Conservation (phyloP, 1,139 yeast genomes). For the Hyphopichia pseudoburtonii region DNA sequence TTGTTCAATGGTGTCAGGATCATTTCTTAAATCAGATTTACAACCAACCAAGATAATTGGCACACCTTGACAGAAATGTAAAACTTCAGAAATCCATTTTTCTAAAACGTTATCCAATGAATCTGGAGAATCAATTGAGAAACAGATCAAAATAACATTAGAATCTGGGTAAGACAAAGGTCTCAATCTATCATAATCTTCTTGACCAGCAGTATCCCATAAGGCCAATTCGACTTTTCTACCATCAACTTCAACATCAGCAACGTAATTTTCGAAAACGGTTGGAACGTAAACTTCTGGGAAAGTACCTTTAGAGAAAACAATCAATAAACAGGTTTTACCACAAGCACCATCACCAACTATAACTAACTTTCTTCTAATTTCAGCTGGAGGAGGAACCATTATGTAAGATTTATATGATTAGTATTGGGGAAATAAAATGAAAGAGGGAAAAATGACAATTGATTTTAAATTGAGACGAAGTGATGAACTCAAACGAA, state of each 20-base stretch:
- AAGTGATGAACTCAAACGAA: background rate
- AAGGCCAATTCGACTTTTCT: conserved; percentile 91
- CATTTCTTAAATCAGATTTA: conserved; percentile 86
- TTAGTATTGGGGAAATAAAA: background rate
- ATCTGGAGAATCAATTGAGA: conserved; percentile 93
- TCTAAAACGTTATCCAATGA: conserved; percentile 97
- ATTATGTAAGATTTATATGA: conserved; percentile 21
- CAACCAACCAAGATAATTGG: conserved; percentile 94
- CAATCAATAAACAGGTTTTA: conserved; percentile 79
- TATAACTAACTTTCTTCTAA: conserved; percentile 77
- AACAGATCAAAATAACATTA: conserved; percentile 92
- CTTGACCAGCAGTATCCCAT: conserved; percentile 99
- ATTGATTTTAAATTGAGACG: background rate
- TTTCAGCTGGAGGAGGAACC: conserved; percentile 61
- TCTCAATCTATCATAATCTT: conserved; percentile 95
- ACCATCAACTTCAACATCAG: conserved; percentile 92
- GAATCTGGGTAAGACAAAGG: conserved; percentile 97
- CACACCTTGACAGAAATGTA: conserved; percentile 93
- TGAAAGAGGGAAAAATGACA: background rate
- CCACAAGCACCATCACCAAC: conserved; percentile 92
- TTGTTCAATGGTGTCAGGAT: conserved; percentile 72
- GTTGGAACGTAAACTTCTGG: conserved; percentile 96
- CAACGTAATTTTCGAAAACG: conserved; percentile 91
- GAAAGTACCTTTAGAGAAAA: conserved; percentile 91
- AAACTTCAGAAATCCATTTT: conserved; percentile 97